A percentile compares a stretch with the other conserved stretches of the same genome.
These are phyloP conservation scores for Lumnitzera racemosa DNA, from an alignment of 345 rosid species.

Conservation along the genomic window DNA sequence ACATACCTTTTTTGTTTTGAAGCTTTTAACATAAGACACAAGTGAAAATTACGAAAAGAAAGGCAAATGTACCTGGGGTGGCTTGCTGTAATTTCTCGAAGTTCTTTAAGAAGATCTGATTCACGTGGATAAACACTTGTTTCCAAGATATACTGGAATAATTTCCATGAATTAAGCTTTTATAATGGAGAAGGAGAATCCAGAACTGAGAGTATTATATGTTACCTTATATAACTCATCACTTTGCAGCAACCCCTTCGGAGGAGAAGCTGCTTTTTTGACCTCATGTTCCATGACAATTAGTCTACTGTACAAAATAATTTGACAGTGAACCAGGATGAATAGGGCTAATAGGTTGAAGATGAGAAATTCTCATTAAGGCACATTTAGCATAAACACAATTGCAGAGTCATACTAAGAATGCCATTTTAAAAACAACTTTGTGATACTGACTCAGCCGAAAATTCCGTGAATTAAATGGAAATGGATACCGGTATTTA, in stretches of 20 bases:
- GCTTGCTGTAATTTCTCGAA: slow-evolving; percentile 41
- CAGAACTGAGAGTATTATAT: background rate
- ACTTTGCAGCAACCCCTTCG: slow-evolving; percentile 40
- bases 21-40: background rate
- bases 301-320: too few species aligned
- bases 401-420: too few species aligned
- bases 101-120: slow-evolving; percentile 52
- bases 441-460: too few species aligned
- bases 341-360: too few species aligned
- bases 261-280: slow-evolving; percentile 4
- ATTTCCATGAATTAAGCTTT: background rate
- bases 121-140: slow-evolving; percentile 73
- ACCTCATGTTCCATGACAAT: slow-evolving; percentile 11
- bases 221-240: slow-evolving; percentile 46
- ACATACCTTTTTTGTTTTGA: background rate
- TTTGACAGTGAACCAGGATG: too few species aligned
- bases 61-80: slow-evolving; percentile 30
- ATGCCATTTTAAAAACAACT: too few species aligned
- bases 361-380: too few species aligned
- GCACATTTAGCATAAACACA: too few species aligned
- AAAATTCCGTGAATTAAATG: too few species aligned
- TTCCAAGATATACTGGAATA: slow-evolving; percentile 52
- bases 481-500: too few species aligned
- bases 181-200: background rate
- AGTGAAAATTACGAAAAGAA: background rate